Conservation (phyloP, 2,329 filamentous ascomycete species). For the Biscogniauxia sp. region DNA sequence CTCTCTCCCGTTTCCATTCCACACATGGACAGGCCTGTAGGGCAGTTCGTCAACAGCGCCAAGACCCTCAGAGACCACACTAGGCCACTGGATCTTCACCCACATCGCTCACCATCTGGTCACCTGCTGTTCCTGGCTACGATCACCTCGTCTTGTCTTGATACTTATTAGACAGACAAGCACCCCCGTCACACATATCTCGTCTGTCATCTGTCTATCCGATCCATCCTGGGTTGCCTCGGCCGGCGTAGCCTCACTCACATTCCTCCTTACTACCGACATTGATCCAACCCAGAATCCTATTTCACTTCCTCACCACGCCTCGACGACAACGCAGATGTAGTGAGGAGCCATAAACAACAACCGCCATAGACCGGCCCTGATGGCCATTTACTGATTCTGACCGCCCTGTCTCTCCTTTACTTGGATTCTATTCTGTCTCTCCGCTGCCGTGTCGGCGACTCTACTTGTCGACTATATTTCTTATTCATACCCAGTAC, state of each 20-base stretch:
- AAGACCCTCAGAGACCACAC: constrained; percentile 14
- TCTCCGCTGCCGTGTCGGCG: constrained; percentile 13
- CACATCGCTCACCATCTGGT: constrained; percentile 13
- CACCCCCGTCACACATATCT: constrained; percentile 19
- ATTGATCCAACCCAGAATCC: background rate
- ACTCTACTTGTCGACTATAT: constrained; percentile 17
- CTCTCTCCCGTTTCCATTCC: background rate
- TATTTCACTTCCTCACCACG: constrained; percentile 5
- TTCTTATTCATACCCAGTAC: constrained; percentile 1
- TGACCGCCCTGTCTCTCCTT: constrained; percentile 24
- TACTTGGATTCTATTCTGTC: constrained; percentile 10
- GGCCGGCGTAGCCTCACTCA: background rate
- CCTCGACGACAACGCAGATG: constrained; percentile 14
- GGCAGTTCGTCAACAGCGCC: constrained; percentile 17
- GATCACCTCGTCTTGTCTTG: constrained; percentile 22
- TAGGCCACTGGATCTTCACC: constrained; percentile 21
- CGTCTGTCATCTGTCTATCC: background rate
- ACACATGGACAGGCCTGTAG: constrained; percentile 7
- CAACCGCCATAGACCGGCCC: constrained; percentile 16
- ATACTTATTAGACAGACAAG: constrained; percentile 23
- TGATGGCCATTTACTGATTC: constrained; percentile 22
- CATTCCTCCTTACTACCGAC: constrained; percentile 18
- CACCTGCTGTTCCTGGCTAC: constrained; percentile 29
- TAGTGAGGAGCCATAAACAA: constrained; percentile 10
- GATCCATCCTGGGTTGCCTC: too few relatives aligned